Evolutionary conservation across 129 eudicot genomes (phyloP), one percentile per base, ranked within the genome.

Genomic region (Tagetes erecta): DNA sequence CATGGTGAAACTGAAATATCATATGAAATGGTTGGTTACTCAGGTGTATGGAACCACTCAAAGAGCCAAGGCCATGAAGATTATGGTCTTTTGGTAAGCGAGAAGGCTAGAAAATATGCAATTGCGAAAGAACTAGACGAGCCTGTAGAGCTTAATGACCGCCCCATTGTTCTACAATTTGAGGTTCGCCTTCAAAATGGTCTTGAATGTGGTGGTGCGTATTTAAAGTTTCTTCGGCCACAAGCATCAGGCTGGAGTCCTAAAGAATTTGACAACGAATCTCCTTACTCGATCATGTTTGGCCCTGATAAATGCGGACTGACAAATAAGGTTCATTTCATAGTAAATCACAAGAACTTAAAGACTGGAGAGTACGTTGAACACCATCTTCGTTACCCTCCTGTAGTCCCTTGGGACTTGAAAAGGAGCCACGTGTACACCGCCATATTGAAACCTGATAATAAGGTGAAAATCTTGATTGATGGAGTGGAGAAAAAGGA

Each of bases 61-160:
- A 87, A 92, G 84, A 92, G 98, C 66, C 91, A 87, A 60, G 96
- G 98, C 39, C 98, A 92, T 82, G 98, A 92, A 27, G 98, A 92
- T 72, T 84, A 89, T 70, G 98, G 98, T 64, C 96, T 92, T 80
- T 92, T 92, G 66, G 98, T 89, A 53, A 85, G 88, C 11, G 92
- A 92, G 78, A 76, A 84, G 77, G 98, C 96, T 14, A 84, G 85
- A 83, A 92, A 92, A 73, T 83, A 92, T 51, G 98, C 96, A 39
- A 92, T 92, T 47, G 98, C 87, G n/a, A 92, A 89, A 82, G 88
- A 85, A 76, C 89, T 92, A 12, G 92, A 84, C 20, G 52, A 78
- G 35, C 94, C 87, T 63, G 85, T 89, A 6, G 78, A 74, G 44
- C 91, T 92, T 14, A 84, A 76, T 49, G 95, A 84, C 59, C 81